Evolutionary conservation across 148 eudicot genomes (phyloP), one percentile per base, ranked within the genome.

Genomic region (Camellia sinensis): DNA sequence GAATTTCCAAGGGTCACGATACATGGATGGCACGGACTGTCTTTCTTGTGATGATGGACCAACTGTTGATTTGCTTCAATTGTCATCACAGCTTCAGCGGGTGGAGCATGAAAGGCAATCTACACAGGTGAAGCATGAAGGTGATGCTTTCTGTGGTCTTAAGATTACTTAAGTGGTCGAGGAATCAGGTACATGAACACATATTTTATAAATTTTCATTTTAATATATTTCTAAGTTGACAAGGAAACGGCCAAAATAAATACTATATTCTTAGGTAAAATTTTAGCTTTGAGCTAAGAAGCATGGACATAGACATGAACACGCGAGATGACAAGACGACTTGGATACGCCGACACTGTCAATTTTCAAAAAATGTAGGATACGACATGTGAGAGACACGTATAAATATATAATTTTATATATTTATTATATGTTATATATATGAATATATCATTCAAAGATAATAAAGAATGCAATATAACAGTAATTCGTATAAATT

Each of bases 51-150:
- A 82, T 21, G 70, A 83, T 54, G 89, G 86, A 43, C 62, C 86
- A 69, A 89, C 92, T 48, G 82, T 89, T 61, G 83, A 88, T 88
- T 78, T 92, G 89, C 91, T 89, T 64, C 94, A 90, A 77, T 83
- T 92, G 78, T 92, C 97, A 18, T 84, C 91, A 7, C 97, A 92
- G 85, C 90, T 92, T 53, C 89, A 89, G 75, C 85, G 85, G 41
- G 89, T 92, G 79, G 92, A 92, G 82, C 86, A 83, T 76, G 89
- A 87, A 73, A 90, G 89, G 88, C 83, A 75, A 61, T 80, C 84
- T 19, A 71, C 57, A 67, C 79, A 78, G 79, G 74, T 66, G 80
- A 81, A 87, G 85, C 89, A 73, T 66, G 85, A 84, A 57, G 84
- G 67, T n/a, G 85, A 76, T 75, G 71, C 76, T 74, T 78, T 65